These are phyloP conservation scores for Hebeloma cylindrosporum DNA, from an alignment of 768 basidiomycete genomes.

Conservation along the genomic window DNA sequence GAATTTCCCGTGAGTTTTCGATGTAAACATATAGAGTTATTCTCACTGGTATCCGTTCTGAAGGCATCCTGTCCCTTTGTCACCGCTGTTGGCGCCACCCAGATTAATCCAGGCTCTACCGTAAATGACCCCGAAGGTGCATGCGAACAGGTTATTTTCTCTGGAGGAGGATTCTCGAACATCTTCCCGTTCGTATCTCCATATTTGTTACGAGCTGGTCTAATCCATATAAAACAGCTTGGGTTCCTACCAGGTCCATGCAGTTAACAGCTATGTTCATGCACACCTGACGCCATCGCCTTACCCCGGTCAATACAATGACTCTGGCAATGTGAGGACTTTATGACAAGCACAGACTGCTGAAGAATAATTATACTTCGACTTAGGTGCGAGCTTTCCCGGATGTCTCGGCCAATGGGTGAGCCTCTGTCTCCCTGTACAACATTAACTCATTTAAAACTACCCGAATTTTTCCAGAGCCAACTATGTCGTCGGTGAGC, in stretches of 20 bases:
- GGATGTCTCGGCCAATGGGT: conserved; percentile 51
- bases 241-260: conserved; percentile 45
- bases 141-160: conserved; percentile 46
- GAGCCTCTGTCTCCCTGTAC: conserved; percentile 7
- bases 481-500: conserved; percentile 39
- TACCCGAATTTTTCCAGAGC: conserved; percentile 25
- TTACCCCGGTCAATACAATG: conserved; percentile 45
- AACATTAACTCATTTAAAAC: background rate
- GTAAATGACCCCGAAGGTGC: conserved; percentile 46
- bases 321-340: conserved; percentile 35
- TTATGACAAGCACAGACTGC: background rate
- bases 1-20: conserved; percentile 23
- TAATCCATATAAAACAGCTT: conserved; percentile 25
- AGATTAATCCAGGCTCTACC: conserved; percentile 43
- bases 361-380: background rate
- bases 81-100: conserved; percentile 53
- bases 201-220: background rate
- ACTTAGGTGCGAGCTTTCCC: conserved; percentile 47
- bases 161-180: conserved; percentile 53
- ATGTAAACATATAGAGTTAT: too few species aligned
- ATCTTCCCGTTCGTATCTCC: conserved; percentile 27
- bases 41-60: background rate
- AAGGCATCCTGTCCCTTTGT: conserved; percentile 48
- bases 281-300: conserved; percentile 33
- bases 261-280: conserved; percentile 40